These are phyloP conservation scores for Porphyrellus cyaneotinctus DNA, from an alignment of 768 basidiomycete species.

Conservation along the genomic window DNA sequence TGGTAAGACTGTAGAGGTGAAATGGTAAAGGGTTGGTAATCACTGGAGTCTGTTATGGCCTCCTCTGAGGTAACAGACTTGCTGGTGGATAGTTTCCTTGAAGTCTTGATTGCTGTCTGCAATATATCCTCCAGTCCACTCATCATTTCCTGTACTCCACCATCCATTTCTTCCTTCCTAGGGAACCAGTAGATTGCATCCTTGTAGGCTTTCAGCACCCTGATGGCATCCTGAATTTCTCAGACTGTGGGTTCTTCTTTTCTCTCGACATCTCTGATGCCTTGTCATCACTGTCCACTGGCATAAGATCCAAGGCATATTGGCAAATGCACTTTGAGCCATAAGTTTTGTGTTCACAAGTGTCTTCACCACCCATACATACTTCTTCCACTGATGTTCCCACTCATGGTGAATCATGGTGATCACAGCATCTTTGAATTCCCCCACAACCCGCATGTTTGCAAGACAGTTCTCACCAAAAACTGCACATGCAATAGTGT, in stretches of 20 bases:
- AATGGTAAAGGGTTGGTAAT: background rate
- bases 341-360: background rate
- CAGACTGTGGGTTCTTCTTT: background rate
- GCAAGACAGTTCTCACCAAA: slow-evolving; percentile 8
- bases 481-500: slow-evolving; percentile 1
- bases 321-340: background rate
- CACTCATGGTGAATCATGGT: slow-evolving; percentile 1
- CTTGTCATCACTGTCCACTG: background rate
- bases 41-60: background rate
- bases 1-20: background rate
- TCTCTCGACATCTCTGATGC: background rate
- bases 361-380: background rate
- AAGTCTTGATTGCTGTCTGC: background rate
- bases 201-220: background rate
- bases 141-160: slow-evolving; percentile 8
- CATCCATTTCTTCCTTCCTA: slow-evolving; percentile 2
- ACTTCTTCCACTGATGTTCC: slow-evolving; percentile 6
- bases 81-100: background rate
- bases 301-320: background rate
- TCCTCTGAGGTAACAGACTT: background rate
- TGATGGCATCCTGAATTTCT: background rate
- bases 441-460: background rate
- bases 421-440: slow-evolving; percentile 3
- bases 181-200: slow-evolving; percentile 6
- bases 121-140: background rate